Conservation (phyloP, 495 filamentous ascomycete species). For the Trichodelitschia bisporula region DNA sequence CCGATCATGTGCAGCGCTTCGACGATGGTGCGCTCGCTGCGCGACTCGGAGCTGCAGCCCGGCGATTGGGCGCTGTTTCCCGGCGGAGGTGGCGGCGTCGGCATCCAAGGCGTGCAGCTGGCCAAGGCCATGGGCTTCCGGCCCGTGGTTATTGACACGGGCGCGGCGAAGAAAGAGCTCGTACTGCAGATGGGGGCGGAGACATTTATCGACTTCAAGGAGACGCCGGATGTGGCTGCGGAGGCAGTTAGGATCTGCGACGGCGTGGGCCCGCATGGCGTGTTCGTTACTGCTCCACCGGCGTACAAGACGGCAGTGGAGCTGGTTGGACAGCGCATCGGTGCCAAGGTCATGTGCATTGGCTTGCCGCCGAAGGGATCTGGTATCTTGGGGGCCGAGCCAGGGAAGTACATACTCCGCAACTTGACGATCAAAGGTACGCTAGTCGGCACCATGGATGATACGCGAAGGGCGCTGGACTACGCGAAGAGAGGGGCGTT, state of each 20-base stretch:
- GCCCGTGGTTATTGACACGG: slow-evolving; percentile 26
- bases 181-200: slow-evolving; percentile 24
- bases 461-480: slow-evolving; percentile 20
- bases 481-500: slow-evolving; percentile 20
- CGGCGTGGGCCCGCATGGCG: slow-evolving; percentile 24
- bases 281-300: slow-evolving; percentile 24
- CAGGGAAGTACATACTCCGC: neutral
- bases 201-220: slow-evolving; percentile 24
- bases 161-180: slow-evolving; percentile 18
- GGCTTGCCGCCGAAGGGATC: slow-evolving; percentile 4
- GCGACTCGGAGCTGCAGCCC: slow-evolving; percentile 15
- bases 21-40: slow-evolving; percentile 16
- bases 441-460: slow-evolving; percentile 22
- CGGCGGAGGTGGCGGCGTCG: slow-evolving; percentile 17
- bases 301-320: slow-evolving; percentile 19
- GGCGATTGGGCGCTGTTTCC: slow-evolving; percentile 20
- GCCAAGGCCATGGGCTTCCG: slow-evolving; percentile 26
- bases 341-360: slow-evolving; percentile 23
- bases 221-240: slow-evolving; percentile 14
- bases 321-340: slow-evolving; percentile 17
- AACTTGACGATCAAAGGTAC: slow-evolving; percentile 17
- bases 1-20: slow-evolving; percentile 20
- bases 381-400: slow-evolving; percentile 4
- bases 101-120: slow-evolving; percentile 16
- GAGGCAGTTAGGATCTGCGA: slow-evolving; percentile 20